phyloP scores from a whole-genome alignment of 2,329 filamentous ascomycete species.

The Pseudogymnoascus sp. region DNA sequence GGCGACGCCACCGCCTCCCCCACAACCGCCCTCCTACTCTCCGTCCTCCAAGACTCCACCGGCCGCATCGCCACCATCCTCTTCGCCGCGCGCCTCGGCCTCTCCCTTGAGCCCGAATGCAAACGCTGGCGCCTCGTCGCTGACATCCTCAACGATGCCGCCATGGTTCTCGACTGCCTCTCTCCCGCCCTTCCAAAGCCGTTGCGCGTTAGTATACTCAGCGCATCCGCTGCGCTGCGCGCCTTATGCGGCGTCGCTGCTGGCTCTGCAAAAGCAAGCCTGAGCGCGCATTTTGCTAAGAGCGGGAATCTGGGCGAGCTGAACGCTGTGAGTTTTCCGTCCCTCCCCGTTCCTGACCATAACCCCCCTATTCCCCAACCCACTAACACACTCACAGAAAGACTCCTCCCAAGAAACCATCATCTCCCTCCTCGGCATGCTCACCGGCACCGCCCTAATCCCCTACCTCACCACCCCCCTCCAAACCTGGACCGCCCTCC shows the following conservation, averaged over 20 bases:
- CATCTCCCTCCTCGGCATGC: slow-evolving; percentile 79
- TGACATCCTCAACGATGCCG: slow-evolving; percentile 63
- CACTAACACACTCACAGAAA: slow-evolving; percentile 37
- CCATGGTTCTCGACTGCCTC: slow-evolving; percentile 62
- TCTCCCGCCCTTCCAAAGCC: slow-evolving; percentile 55
- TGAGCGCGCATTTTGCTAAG: slow-evolving; percentile 86
- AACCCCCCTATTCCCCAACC: background rate
- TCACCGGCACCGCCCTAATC: slow-evolving; percentile 75
- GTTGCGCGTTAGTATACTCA: slow-evolving; percentile 48
- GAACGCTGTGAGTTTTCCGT: slow-evolving; percentile 56
- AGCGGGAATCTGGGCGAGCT: slow-evolving; percentile 85
- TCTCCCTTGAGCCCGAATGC: slow-evolving; percentile 61
- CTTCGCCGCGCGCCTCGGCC: slow-evolving; percentile 61
- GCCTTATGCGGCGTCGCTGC: slow-evolving; percentile 83
- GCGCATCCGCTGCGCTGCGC: slow-evolving; percentile 51
- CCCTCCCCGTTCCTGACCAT: background rate
- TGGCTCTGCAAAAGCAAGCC: slow-evolving; percentile 78
- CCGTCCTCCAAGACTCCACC: slow-evolving; percentile 56
- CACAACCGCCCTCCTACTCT: slow-evolving; percentile 57
- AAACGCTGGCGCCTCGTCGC: slow-evolving; percentile 64
- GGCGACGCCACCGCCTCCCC: slow-evolving; percentile 58
- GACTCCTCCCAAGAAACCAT: slow-evolving; percentile 94
- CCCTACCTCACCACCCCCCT: slow-evolving; percentile 61
- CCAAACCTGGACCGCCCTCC: slow-evolving; percentile 66
- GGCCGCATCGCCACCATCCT: slow-evolving; percentile 61